Base-by-base conservation (phyloP, 2,329 filamentous ascomycete species). In the Mycosphaerelloides madeirae region DNA sequence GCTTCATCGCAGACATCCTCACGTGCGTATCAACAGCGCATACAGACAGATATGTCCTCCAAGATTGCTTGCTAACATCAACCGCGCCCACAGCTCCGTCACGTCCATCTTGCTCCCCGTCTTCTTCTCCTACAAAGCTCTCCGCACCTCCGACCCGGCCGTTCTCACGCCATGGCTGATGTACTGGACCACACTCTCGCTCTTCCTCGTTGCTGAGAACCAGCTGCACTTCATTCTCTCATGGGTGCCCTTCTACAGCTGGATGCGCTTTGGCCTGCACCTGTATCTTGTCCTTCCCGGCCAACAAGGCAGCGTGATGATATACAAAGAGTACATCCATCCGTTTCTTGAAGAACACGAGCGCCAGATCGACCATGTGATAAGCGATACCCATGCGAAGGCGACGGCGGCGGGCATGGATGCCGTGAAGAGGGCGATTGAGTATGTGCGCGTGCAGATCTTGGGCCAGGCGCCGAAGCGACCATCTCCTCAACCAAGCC, bases 81-180 rank as follows among this genome's bases (percentile, higher is more conserved):
- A 11, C n/a, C 40, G 16, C 31, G 37, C 5, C 9, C 6, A 25
- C 64, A 95, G 89, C 64, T 91, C 87, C 52, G 69, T 91, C 65
- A 83, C 86, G 47, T 94, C 90, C 44, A 89, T 95, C 64, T 81
- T 96, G 64, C 94, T 97, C 65, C 93, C 93, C 40, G 81, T 96
- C 53, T 97, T 95, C 71, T 90, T 91, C 56, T 95, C 91, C 53
- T 97, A 96, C 78, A 97, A 97, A 75, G 91, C 93, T 38, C 84
- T 98, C 63, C 91, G 93, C 71, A 90, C 88, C 13, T 85, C 85
- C 41, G 87, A 96, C 67, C 89, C 90, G 2, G 84, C 87, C 29
- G 83, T 94, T 64, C 78, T 96, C 48, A 87, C 87, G 53, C 91
- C 91, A 83, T 98, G 93, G 93, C 80, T 97, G 55, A 97, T 97